phyloP scores from a whole-genome alignment of 208 protist genomes.

The Porcisia hertigi region DNA sequence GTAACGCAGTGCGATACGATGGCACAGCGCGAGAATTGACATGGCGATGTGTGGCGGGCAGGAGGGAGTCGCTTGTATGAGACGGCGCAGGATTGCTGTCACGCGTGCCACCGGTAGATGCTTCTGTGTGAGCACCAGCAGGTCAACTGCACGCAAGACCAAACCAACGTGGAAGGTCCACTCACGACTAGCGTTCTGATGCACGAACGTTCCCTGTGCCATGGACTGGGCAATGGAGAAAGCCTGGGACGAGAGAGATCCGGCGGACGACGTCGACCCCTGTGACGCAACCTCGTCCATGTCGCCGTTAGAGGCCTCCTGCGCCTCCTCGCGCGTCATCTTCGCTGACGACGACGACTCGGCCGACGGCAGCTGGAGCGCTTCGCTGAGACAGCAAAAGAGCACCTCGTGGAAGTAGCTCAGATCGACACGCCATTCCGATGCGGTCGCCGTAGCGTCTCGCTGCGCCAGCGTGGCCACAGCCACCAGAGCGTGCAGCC shows the following conservation, averaged over 20 bases:
- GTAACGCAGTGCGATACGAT: slow-evolving; percentile 85
- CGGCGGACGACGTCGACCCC: slow-evolving; percentile 82
- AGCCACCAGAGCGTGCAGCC: slow-evolving; percentile 88
- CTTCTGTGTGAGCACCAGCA: slow-evolving; percentile 91
- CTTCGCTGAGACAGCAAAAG: slow-evolving; percentile 82
- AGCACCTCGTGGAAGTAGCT: slow-evolving; percentile 93
- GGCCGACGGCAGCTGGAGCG: slow-evolving; percentile 66
- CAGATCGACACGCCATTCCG: slow-evolving; percentile 91
- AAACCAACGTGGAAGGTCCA: slow-evolving; percentile 89
- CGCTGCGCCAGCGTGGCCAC: slow-evolving; percentile 87
- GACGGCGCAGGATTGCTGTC: slow-evolving; percentile 84
- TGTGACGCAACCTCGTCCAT: slow-evolving; percentile 77
- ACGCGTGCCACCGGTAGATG: slow-evolving; percentile 84
- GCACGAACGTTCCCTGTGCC: slow-evolving; percentile 75
- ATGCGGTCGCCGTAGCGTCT: slow-evolving; percentile 76
- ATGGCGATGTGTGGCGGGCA: slow-evolving; percentile 87
- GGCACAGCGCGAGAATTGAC: slow-evolving; percentile 75
- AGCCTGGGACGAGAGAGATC: slow-evolving; percentile 88
- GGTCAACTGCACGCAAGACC: slow-evolving; percentile 86
- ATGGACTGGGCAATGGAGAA: slow-evolving; percentile 93
- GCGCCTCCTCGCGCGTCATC: slow-evolving; percentile 57
- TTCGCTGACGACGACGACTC: slow-evolving; percentile 54
- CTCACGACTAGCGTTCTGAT: slow-evolving; percentile 81
- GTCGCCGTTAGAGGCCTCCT: slow-evolving; percentile 35
- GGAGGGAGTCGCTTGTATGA: slow-evolving; percentile 64